Base-by-base conservation (phyloP, 2,329 filamentous ascomycete species). In the Blastomyces silverae region DNA sequence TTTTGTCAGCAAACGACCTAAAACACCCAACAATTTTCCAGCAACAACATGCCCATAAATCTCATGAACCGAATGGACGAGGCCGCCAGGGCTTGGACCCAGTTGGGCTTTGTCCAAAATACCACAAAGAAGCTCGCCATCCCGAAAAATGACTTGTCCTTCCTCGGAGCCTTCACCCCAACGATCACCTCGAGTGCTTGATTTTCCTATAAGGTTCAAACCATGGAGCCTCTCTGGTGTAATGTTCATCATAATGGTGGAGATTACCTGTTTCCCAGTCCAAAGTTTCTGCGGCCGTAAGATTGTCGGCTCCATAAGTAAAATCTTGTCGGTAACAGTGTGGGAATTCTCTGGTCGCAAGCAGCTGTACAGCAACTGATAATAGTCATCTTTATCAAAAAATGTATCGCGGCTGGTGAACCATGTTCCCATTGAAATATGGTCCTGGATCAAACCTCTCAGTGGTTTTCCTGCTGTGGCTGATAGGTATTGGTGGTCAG, bases 31-130 rank as follows among this genome's bases (percentile, higher is more conserved):
- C 11, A 96, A 81, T 73, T 91, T 91, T 44, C 94, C 93, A 25
- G 94, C 93, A 68, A 89, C 84, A 20, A 88, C 89, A 65, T 94
- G 89, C 1, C 95, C 94, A 73, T 97, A 97, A 1, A 92, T 86
- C 73, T 99, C 94, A 73, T 99, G 93, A 28, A 97, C 85, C 1
- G 92, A 88, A 74, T 99, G 94, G 66, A 99, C 87, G 56, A 99
- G 83, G 67, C 94, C 94, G 63, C 92, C 92, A 39, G 87, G 86
- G 66, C 86, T 89, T 48, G 92, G 92, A 63, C 94, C 94, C 65
- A 99, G 89, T 71, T 99, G 94, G 52, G 90, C 89, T 79, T 99
- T 99, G 76, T 99, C 95, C 37, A 99, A 83, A 71, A 99, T 95
- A 71, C 94, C 94, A 59, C 87, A 89, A 59, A 97, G 83, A 69